Base-by-base conservation (phyloP, 2,329 filamentous ascomycete genomes). In the Penicillium paneum region DNA sequence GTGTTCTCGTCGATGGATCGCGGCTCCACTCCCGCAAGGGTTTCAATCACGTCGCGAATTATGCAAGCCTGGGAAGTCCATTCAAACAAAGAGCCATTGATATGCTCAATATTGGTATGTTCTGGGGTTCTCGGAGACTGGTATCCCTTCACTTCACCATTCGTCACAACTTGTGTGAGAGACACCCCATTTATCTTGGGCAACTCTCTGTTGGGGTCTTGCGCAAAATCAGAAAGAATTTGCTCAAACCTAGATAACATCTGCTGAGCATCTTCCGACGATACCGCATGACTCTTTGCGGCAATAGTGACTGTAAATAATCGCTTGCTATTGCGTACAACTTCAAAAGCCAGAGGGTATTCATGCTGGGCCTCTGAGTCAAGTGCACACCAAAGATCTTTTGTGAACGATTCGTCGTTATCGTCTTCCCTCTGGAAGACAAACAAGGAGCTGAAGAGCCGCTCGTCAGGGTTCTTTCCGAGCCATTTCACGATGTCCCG, bases 401-500 rank as follows among this genome's bases (percentile, higher is more conserved):
- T 52, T 62, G 3, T 69, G 58, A n/a, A 43, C 3, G 55, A 52
- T 49, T 64, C 66, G 1, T 55, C 40, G 0, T 65, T 52, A 0
- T 64, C 54, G 0, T 65, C 58, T 3, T 82, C 76, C 34, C 81
- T 78, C 64, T 95, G 89, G 67, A 93, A 96, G 0, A 91, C 88
- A 62, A 97, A 95, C 1, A 97, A 76, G 0, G 81, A 87, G 55
- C 96, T 88, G 66, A 97, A 96, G 2, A 93, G 72, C 0, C 82
- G 78, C 39, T 82, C 71, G n/a, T 73, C 72, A 0, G 74, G 75
- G 3, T 80, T 80, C 5, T 77, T 76, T 0, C 81, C 79, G 60
- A 84, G 86, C 87, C 90, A 95, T 69, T 90, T 95, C 64, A 89
- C 85, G 32, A 97, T 87, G 42, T 89, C 83, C 21, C 91, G 83